These are phyloP conservation scores for Fomitopsis pulvina DNA, from an alignment of 768 basidiomycete species.

Conservation along the genomic window DNA sequence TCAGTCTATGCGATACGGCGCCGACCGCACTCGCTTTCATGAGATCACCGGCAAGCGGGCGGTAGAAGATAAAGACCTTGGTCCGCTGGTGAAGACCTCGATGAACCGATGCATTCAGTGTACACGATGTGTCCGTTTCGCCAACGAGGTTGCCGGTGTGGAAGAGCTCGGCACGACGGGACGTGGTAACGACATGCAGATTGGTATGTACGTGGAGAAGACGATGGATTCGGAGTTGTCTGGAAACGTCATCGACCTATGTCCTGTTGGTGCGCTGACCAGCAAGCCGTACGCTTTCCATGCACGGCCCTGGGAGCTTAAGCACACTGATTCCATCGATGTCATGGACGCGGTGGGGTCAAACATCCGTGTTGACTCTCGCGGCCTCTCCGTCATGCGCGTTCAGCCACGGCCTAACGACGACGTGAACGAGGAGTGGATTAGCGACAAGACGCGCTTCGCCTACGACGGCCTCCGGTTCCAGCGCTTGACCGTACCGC, in stretches of 20 bases:
- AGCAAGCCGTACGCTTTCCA: slow-evolving; percentile 99
- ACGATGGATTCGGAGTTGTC: slow-evolving; percentile 96
- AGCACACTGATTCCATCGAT: slow-evolving; percentile 95
- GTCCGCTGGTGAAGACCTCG: slow-evolving; percentile 95
- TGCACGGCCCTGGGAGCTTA: slow-evolving; percentile 96
- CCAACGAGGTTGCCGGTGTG: slow-evolving; percentile 98
- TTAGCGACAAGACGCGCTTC: slow-evolving; percentile 97
- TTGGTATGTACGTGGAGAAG: slow-evolving; percentile 97
- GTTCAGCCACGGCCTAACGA: slow-evolving; percentile 95
- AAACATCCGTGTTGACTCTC: slow-evolving; percentile 93
- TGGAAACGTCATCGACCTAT: slow-evolving; percentile 95
- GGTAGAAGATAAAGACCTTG: slow-evolving; percentile 96
- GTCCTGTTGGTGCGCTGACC: slow-evolving; percentile 96
- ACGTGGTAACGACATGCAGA: slow-evolving; percentile 96
- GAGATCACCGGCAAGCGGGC: slow-evolving; percentile 98
- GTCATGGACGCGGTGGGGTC: slow-evolving; percentile 94
- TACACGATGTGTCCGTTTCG: slow-evolving; percentile 97
- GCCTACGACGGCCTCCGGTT: slow-evolving; percentile 93
- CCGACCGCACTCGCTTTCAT: slow-evolving; percentile 96
- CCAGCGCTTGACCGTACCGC: slow-evolving; percentile 90
- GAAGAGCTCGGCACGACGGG: slow-evolving; percentile 97
- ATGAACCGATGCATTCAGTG: slow-evolving; percentile 99
- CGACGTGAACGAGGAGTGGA: slow-evolving; percentile 99
- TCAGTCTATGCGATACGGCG: slow-evolving; percentile 98
- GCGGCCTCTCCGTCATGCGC: slow-evolving; percentile 95